Percentiles rank a stretch among this genome's conserved stretches.
These are phyloP conservation scores for Lavandula angustifolia DNA, from an alignment of 257 asterid genomes.

Conservation along the genomic window DNA sequence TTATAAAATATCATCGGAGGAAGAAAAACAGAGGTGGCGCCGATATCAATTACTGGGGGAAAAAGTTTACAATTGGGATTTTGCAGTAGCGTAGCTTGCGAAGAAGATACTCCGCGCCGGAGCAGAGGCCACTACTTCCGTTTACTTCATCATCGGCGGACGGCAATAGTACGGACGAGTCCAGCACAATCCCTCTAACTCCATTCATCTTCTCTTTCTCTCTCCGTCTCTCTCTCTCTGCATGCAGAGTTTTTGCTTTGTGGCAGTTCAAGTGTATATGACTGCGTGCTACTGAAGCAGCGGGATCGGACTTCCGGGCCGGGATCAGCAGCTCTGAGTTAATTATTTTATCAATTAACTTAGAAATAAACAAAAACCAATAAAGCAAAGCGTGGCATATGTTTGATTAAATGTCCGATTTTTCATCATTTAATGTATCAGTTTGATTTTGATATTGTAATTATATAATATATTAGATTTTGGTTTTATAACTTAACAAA, in stretches of 20 bases:
- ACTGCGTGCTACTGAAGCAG: constrained; percentile 34
- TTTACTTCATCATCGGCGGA: constrained; percentile 33
- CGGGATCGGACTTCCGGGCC: background rate
- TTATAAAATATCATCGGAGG: background rate
- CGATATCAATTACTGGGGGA: background rate
- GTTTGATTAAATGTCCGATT: too few species aligned
- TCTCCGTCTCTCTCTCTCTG: constrained; percentile 6
- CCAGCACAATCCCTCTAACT: constrained; percentile 65
- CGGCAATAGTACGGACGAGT: constrained; percentile 52
- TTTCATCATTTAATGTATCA: too few species aligned
- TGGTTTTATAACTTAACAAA: too few species aligned
- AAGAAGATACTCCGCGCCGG: constrained; percentile 60
- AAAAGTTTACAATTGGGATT: constrained; percentile 47
- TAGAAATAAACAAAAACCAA: too few species aligned
- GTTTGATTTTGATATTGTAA: too few species aligned
- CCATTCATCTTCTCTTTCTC: constrained; percentile 42
- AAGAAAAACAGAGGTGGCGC: background rate
- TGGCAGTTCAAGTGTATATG: background rate
- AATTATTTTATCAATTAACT: too few species aligned
- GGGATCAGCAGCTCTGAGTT: too few species aligned
- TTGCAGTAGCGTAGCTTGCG: constrained; percentile 73
- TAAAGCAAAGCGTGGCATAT: too few species aligned
- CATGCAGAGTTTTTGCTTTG: constrained; percentile 23
- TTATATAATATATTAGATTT: too few species aligned
- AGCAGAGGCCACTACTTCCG: constrained; percentile 37